These are phyloP conservation scores for Trichoderma gamsii DNA, from an alignment of 495 filamentous ascomycete species.

Conservation along the genomic window DNA sequence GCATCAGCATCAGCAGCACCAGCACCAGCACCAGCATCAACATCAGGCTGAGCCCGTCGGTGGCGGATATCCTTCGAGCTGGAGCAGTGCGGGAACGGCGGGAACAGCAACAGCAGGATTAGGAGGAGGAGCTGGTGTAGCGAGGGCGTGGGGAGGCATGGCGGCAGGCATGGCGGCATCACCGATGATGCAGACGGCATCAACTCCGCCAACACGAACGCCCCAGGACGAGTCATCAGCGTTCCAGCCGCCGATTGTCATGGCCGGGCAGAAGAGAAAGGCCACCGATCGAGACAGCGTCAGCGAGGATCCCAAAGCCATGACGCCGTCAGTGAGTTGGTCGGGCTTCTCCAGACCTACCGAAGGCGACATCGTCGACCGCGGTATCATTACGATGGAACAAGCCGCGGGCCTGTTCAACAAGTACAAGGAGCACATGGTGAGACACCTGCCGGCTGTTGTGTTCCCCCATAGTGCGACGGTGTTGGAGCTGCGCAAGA, in stretches of 20 bases:
- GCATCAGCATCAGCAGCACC: background rate
- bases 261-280: constrained; percentile 47
- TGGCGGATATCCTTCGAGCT: background rate
- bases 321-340: constrained; percentile 6
- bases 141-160: constrained; percentile 4
- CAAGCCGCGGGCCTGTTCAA: constrained; percentile 59
- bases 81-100: background rate
- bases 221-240: background rate
- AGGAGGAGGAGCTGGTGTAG: background rate
- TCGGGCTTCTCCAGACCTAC: constrained; percentile 10
- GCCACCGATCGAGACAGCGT: constrained; percentile 26
- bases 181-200: constrained; percentile 17
- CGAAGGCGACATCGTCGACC: constrained; percentile 61
- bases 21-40: background rate
- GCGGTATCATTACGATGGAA: constrained; percentile 57
- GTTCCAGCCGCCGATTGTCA: constrained; percentile 16
- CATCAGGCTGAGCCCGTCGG: background rate
- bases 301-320: constrained; percentile 18
- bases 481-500: constrained; percentile 58
- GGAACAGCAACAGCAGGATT: background rate
- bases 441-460: constrained; percentile 68
- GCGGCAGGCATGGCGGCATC: constrained; percentile 4
- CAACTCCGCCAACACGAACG: constrained; percentile 26
- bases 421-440: constrained; percentile 64
- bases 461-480: constrained; percentile 64